Percentiles rank a stretch among this genome's conserved stretches.
Conservation (phyloP, 345 rosid species). For the Aquilaria yunnanensis region DNA sequence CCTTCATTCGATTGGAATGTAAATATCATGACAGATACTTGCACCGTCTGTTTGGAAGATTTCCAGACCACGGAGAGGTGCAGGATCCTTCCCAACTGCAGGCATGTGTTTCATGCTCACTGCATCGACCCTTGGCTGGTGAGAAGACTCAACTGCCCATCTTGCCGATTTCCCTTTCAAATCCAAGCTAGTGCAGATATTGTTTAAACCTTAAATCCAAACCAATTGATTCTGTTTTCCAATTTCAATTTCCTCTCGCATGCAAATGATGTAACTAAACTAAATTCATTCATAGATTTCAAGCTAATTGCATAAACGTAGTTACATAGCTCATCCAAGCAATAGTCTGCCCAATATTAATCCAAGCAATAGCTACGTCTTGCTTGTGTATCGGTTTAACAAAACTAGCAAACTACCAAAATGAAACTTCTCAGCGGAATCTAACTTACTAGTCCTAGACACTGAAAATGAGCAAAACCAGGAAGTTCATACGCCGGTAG, state of each 20-base stretch:
- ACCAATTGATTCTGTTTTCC: too few species aligned
- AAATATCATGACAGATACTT: not conserved
- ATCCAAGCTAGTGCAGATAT: not conserved
- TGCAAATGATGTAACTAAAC: not conserved
- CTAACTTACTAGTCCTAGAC: not conserved
- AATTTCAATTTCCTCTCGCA: not conserved
- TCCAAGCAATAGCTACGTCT: not conserved
- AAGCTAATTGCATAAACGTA: too few species aligned
- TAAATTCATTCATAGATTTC: too few species aligned
- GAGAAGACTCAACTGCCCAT: slow-evolving; percentile 24
- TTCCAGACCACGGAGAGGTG: slow-evolving; percentile 18
- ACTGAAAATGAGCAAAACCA: not conserved
- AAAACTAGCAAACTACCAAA: not conserved
- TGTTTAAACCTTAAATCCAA: not conserved
- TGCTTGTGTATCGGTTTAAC: not conserved
- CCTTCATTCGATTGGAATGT: slow-evolving; percentile 19
- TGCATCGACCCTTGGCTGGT: slow-evolving; percentile 28
- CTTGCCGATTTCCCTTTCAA: slow-evolving; percentile 26
- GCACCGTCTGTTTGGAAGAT: slow-evolving; percentile 27
- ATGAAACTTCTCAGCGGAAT: not conserved
- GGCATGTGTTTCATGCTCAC: slow-evolving; percentile 19
- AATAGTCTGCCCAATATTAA: too few species aligned
- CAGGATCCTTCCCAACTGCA: slow-evolving; percentile 23
- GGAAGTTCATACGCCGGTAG: slow-evolving; percentile 51
- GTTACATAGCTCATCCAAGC: too few species aligned